Evolutionary conservation across 441 rosid genomes (phyloP).

Genomic region (Rhodomyrtus psidioides): DNA sequence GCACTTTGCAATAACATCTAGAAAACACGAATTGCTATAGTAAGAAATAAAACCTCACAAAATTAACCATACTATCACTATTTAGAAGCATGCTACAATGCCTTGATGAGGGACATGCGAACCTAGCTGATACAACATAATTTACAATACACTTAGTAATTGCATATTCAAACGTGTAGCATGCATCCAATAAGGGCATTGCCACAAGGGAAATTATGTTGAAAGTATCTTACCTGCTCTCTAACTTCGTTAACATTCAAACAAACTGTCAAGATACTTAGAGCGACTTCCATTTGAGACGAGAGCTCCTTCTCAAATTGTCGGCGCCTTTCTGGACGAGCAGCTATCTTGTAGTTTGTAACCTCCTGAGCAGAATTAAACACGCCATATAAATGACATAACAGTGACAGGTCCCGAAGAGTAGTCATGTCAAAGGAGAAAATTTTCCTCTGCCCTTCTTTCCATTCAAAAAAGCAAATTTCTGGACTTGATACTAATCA

Average conservation of each 20-base stretch:
- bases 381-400: neutral
- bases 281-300: constrained; percentile 79
- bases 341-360: constrained; percentile 95
- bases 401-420: constrained; percentile 5
- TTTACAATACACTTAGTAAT: neutral
- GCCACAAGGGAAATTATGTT: neutral
- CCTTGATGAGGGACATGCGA: neutral
- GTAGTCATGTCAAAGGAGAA: neutral
- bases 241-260: constrained; percentile 66
- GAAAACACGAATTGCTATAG: neutral
- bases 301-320: constrained; percentile 91
- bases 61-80: neutral
- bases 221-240: constrained; percentile 64
- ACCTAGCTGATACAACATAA: neutral
- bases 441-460: neutral
- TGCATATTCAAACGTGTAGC: neutral
- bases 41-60: neutral
- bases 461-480: neutral
- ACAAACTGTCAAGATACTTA: constrained; percentile 78
- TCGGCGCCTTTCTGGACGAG: constrained; percentile 97
- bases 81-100: neutral
- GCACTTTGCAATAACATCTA: neutral
- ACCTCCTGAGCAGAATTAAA: constrained; percentile 56
- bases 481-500: neutral
- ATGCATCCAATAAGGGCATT: neutral